These are phyloP conservation scores for Gynochthodes officinalis DNA, from an alignment of 257 asterid genomes.

Conservation along the genomic window DNA sequence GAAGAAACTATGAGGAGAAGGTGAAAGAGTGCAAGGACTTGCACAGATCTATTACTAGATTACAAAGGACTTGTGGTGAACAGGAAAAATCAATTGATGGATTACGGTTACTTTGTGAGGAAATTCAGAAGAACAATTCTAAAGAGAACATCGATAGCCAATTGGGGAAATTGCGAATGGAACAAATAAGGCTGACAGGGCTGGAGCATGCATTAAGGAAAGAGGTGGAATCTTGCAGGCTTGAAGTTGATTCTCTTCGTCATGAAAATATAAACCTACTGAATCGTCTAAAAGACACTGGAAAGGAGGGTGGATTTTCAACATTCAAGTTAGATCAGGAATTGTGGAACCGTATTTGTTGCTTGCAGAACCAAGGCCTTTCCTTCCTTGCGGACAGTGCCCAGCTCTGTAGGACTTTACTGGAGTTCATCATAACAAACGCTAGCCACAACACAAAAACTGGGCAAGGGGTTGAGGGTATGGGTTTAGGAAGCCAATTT, in stretches of 20 bases:
- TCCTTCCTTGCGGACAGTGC: conserved; percentile 63
- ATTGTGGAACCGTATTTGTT: conserved; percentile 59
- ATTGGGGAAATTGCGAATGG: conserved; percentile 58
- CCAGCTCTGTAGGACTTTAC: conserved; percentile 66
- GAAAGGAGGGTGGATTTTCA: conserved; percentile 62
- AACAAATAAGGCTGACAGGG: conserved; percentile 80
- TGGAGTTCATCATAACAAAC: conserved; percentile 54
- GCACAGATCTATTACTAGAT: conserved; percentile 72
- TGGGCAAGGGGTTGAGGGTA: conserved; percentile 23
- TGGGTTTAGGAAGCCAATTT: conserved; percentile 53
- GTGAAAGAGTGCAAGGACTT: conserved; percentile 75
- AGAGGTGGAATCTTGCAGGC: conserved; percentile 74
- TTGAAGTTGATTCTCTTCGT: conserved; percentile 77
- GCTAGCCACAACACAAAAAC: conserved; percentile 31
- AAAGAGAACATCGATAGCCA: conserved; percentile 48
- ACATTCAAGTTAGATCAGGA: conserved; percentile 81
- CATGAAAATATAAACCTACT: conserved; percentile 78
- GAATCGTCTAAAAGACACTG: conserved; percentile 61
- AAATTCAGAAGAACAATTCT: conserved; percentile 56
- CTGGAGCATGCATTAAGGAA: conserved; percentile 86
- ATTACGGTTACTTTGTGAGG: conserved; percentile 70
- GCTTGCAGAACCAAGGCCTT: conserved; percentile 74
- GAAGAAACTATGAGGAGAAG: conserved; percentile 72
- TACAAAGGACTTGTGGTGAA: conserved; percentile 77
- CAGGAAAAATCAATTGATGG: conserved; percentile 95